A percentile compares a stretch with the other conserved stretches of the same genome.
These are phyloP conservation scores for Dryas alaskensis DNA, from an alignment of 306 rosid species.

Conservation along the genomic window DNA sequence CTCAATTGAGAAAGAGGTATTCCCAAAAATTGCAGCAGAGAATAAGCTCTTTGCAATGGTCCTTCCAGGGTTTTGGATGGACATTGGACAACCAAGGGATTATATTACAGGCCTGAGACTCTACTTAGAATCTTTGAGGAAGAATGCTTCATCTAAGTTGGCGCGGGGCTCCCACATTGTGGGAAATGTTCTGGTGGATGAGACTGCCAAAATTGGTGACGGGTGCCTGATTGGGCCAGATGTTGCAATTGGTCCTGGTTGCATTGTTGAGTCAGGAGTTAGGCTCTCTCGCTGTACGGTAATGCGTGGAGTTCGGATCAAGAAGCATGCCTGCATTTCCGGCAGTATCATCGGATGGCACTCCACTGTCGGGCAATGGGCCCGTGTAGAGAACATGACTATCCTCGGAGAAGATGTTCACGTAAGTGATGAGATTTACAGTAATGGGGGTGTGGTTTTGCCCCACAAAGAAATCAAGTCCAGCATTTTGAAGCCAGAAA, in stretches of 20 bases:
- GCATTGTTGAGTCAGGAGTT: constrained; percentile 83
- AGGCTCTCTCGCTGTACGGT: constrained; percentile 90
- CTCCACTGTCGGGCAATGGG: constrained; percentile 97
- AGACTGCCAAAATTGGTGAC: constrained; percentile 83
- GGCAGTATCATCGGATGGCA: constrained; percentile 97
- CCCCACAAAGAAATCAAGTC: constrained; percentile 98
- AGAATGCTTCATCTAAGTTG: constrained; percentile 64
- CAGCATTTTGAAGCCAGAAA: constrained; percentile 94
- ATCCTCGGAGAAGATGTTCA: constrained; percentile 97
- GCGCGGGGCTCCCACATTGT: constrained; percentile 73
- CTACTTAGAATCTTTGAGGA: constrained; percentile 77
- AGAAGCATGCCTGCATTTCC: constrained; percentile 85
- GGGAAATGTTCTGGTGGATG: constrained; percentile 89
- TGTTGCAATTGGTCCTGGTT: constrained; percentile 96
- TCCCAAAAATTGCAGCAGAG: constrained; percentile 88
- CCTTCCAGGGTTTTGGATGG: constrained; percentile 99
- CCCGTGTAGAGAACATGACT: constrained; percentile 95
- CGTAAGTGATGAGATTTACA: constrained; percentile 86
- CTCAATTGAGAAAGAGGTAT: constrained; percentile 97
- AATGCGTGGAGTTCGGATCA: constrained; percentile 88
- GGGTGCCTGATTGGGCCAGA: constrained; percentile 99
- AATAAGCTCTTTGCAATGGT: constrained; percentile 89
- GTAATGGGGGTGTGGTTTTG: constrained; percentile 91
- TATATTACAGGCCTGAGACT: constrained; percentile 84
- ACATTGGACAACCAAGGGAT: constrained; percentile 97